These are phyloP conservation scores for Pythium biforme DNA, from an alignment of 352 stramenopile species.

Conservation along the genomic window DNA sequence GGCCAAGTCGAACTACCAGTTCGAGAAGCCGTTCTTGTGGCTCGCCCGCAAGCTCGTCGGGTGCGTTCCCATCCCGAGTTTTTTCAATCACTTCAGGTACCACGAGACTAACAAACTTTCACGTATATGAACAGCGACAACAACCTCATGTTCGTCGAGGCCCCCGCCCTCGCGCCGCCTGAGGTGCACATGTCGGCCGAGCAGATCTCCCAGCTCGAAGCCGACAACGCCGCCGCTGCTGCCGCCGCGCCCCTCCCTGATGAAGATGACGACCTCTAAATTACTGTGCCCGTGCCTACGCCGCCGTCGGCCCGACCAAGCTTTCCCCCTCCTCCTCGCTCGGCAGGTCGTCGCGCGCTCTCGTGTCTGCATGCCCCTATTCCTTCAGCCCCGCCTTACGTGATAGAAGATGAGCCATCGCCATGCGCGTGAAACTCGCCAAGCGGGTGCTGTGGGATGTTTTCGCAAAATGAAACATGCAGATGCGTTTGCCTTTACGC, in stretches of 20 bases:
- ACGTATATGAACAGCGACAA: slow-evolving; percentile 79
- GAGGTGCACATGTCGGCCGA: slow-evolving; percentile 95
- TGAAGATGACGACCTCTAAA: slow-evolving; percentile 97
- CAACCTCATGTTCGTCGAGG: slow-evolving; percentile 98
- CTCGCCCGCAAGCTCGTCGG: slow-evolving; percentile 98
- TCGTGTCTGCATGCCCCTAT: slow-evolving; percentile 19
- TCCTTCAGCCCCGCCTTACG: slow-evolving; percentile 17
- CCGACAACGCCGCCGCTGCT: slow-evolving; percentile 89
- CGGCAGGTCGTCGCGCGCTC: slow-evolving; percentile 8
- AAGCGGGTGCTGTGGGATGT: slow-evolving; percentile 20
- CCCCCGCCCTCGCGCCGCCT: slow-evolving; percentile 94
- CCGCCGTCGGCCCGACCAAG: slow-evolving; percentile 10
- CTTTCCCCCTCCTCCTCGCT: slow-evolving; percentile 7
- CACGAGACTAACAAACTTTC: neutral
- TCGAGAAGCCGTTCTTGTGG: slow-evolving; percentile 99
- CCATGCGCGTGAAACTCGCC: slow-evolving; percentile 9
- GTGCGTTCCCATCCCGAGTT: slow-evolving; percentile 37
- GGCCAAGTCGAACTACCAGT: slow-evolving; percentile 99
- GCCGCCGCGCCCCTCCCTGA: slow-evolving; percentile 94
- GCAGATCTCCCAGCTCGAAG: slow-evolving; percentile 92
- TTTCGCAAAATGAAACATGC: slow-evolving; percentile 25
- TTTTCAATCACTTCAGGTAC: too few species aligned
- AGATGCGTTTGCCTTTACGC: slow-evolving; percentile 22
- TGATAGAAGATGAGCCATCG: slow-evolving; percentile 26
- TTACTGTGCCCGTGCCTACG: slow-evolving; percentile 29